Evolutionary conservation across 345 rosid species (phyloP).

Genomic region (Eucalyptus polybractea): DNA sequence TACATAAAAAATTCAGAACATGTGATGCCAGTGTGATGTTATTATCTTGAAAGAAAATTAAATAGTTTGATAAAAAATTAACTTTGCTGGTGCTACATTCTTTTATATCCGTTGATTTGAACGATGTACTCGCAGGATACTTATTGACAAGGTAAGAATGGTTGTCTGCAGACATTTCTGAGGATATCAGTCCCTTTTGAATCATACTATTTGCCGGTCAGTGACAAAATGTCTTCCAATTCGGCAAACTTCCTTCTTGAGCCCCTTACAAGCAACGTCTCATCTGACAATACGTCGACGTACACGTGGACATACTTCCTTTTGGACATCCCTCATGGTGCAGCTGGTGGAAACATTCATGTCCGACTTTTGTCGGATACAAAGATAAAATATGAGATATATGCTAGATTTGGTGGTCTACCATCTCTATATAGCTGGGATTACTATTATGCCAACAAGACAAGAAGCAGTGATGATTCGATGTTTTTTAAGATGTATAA

Average conservation of each 20-base stretch:
- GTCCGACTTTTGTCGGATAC: slow-evolving; percentile 42
- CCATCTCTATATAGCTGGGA: slow-evolving; percentile 69
- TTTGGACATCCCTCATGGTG: slow-evolving; percentile 68
- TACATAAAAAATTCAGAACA: not conserved
- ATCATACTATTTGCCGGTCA: slow-evolving; percentile 67
- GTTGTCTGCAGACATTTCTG: slow-evolving; percentile 65
- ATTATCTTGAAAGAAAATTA: not conserved
- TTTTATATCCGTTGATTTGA: slow-evolving; percentile 4
- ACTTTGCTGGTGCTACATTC: not conserved
- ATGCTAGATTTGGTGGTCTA: slow-evolving; percentile 66
- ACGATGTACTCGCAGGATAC: not conserved
- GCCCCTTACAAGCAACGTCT: slow-evolving; percentile 61
- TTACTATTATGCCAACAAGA: slow-evolving; percentile 62
- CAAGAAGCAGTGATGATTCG: slow-evolving; percentile 47
- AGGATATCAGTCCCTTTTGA: slow-evolving; percentile 59
- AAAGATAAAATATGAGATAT: slow-evolving; percentile 50
- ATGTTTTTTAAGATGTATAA: slow-evolving; percentile 51
- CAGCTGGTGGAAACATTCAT: slow-evolving; percentile 89
- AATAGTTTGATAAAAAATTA: not conserved
- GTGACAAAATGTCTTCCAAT: slow-evolving; percentile 33
- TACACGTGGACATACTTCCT: slow-evolving; percentile 80
- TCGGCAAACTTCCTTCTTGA: slow-evolving; percentile 53
- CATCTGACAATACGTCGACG: slow-evolving; percentile 57
- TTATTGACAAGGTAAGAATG: slow-evolving; percentile 14
- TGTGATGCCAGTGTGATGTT: not conserved